Evolutionary conservation across 306 rosid genomes (phyloP).

Genomic region (Pterocarpus macrocarpus): DNA sequence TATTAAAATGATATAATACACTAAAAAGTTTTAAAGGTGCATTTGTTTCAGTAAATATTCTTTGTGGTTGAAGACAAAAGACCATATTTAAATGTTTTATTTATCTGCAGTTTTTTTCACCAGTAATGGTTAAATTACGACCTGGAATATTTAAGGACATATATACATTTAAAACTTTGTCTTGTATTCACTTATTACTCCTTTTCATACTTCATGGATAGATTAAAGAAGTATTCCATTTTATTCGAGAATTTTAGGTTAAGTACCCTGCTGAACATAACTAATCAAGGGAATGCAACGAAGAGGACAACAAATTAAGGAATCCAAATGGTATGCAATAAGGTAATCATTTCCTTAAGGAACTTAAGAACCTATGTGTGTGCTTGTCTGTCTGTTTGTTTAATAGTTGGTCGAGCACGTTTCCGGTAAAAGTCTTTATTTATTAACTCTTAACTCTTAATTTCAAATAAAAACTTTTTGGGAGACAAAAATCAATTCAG

Average conservation of each 20-base stretch:
- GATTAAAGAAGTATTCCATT: constrained; percentile 4
- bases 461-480: neutral
- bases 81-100: neutral
- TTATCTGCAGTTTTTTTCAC: neutral
- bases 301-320: neutral
- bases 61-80: no score
- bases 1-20: neutral
- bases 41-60: neutral
- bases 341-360: neutral
- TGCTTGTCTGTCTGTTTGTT: neutral
- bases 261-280: neutral
- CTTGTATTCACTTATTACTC: neutral
- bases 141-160: neutral
- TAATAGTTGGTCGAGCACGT: neutral
- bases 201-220: neutral
- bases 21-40: neutral
- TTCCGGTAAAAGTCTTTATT: neutral
- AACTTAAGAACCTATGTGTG: neutral
- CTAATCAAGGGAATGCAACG: neutral
- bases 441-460: neutral
- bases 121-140: neutral
- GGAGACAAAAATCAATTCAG: neutral
- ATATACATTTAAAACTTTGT: neutral
- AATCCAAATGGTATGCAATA: neutral
- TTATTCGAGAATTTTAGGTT: neutral